A percentile compares a stretch with the other conserved stretches of the same genome.
Evolutionary conservation across 371 early-diverging fungal genomes (phyloP).

Genomic region (Encephalitozoon hellem): DNA sequence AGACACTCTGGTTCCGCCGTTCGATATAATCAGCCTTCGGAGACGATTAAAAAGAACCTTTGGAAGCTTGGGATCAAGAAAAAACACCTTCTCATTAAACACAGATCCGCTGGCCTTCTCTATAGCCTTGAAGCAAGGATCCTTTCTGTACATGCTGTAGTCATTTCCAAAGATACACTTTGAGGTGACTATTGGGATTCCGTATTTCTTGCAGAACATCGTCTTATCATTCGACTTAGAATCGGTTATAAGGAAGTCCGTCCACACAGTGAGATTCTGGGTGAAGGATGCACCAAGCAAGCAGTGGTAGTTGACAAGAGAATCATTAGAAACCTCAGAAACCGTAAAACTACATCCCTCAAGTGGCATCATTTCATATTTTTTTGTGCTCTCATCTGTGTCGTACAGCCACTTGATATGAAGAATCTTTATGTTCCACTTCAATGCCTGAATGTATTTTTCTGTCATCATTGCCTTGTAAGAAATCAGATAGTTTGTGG

Average conservation of each 20-base stretch:
- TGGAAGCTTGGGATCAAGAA: slow-evolving; percentile 40
- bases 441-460: slow-evolving; percentile 58
- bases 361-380: slow-evolving; percentile 43
- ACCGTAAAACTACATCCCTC: slow-evolving; percentile 55
- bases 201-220: slow-evolving; percentile 50
- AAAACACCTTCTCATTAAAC: slow-evolving; percentile 58
- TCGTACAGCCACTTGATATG: slow-evolving; percentile 54
- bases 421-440: slow-evolving; percentile 55
- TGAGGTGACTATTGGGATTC: slow-evolving; percentile 54
- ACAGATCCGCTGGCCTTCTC: slow-evolving; percentile 16
- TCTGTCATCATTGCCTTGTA: slow-evolving; percentile 53
- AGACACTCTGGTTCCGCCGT: slow-evolving; percentile 58
- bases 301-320: slow-evolving; percentile 57
- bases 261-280: slow-evolving; percentile 27
- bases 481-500: slow-evolving; percentile 48
- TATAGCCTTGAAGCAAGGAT: slow-evolving; percentile 32
- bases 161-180: slow-evolving; percentile 48
- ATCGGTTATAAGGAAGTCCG: slow-evolving; percentile 55
- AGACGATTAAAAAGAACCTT: slow-evolving; percentile 46
- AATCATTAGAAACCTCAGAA: slow-evolving; percentile 44
- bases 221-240: slow-evolving; percentile 24
- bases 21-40: slow-evolving; percentile 51
- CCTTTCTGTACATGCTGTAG: slow-evolving; percentile 22
- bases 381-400: slow-evolving; percentile 2
- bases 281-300: slow-evolving; percentile 50